These are phyloP conservation scores for Gigaspora rosea DNA, from an alignment of 192 early-diverging fungal genomes.

Conservation along the genomic window DNA sequence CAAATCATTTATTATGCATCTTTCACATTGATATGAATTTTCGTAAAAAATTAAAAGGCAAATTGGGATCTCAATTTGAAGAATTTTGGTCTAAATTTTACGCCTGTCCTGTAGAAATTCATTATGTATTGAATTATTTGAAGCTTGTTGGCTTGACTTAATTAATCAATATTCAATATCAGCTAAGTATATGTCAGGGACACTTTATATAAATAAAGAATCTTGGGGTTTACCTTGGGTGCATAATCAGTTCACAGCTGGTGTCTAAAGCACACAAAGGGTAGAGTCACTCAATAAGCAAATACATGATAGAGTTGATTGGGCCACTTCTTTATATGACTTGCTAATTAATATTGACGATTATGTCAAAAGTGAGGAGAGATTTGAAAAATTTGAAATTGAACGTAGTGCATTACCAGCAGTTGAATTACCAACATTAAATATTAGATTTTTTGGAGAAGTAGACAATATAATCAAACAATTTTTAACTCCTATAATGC, in stretches of 20 bases:
- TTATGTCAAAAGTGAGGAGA: not conserved
- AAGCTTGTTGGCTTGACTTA: not conserved
- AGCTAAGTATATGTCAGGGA: not conserved
- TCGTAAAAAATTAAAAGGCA: not conserved
- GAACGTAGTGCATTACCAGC: not conserved
- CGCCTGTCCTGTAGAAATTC: not conserved
- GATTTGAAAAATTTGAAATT: not conserved
- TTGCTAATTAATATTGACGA: not conserved
- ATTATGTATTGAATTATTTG: not conserved
- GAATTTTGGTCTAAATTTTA: not conserved
- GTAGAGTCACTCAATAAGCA: not conserved
- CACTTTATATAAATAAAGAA: not conserved
- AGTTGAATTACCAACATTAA: not conserved
- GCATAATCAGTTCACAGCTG: not conserved
- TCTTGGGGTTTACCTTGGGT: not conserved
- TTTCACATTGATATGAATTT: not conserved
- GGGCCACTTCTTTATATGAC: not conserved
- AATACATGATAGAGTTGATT: not conserved
- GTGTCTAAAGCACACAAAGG: not conserved
- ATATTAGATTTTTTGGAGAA: not conserved
- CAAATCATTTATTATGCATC: not conserved
- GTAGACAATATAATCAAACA: not conserved
- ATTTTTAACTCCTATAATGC: not conserved
- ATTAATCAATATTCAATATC: not conserved
- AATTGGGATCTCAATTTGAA: not conserved